phyloP scores from a whole-genome alignment of 2,329 filamentous ascomycete genomes.

The Sclerotinia minor region DNA sequence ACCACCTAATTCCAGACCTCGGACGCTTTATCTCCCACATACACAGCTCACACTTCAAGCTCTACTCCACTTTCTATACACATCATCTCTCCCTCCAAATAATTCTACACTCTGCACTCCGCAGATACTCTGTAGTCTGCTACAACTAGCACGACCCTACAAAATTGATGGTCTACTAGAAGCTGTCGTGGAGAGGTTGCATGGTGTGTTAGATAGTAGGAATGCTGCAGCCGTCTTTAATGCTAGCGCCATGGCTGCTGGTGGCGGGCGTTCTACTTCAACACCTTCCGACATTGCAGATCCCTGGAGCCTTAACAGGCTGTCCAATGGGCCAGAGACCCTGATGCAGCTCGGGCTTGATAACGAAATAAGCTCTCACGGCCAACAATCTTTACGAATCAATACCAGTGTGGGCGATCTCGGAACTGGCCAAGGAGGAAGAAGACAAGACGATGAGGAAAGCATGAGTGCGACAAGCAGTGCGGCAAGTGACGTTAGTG shows the following conservation, averaged over 20 bases:
- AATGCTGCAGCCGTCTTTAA: conserved; percentile 98
- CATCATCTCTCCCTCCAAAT: conserved; percentile 77
- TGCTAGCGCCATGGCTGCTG: conserved; percentile 95
- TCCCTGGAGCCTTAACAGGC: conserved; percentile 48
- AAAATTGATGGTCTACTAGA: conserved; percentile 90
- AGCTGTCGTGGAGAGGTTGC: conserved; percentile 86
- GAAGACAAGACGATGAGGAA: conserved; percentile 43
- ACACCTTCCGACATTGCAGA: conserved; percentile 46
- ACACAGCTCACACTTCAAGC: conserved; percentile 87
- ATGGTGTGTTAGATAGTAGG: conserved; percentile 83
- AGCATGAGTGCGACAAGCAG: conserved; percentile 39
- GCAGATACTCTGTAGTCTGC: conserved; percentile 90
- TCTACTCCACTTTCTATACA: conserved; percentile 90
- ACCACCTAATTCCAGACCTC: conserved; percentile 67
- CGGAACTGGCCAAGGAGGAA: conserved; percentile 36
- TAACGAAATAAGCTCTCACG: conserved; percentile 29
- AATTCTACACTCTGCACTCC: conserved; percentile 82
- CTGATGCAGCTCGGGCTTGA: conserved; percentile 31
- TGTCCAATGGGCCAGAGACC: conserved; percentile 23
- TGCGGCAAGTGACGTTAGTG: conserved; percentile 36
- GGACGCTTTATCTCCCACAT: conserved; percentile 90
- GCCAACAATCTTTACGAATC: conserved; percentile 47
- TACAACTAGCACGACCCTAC: conserved; percentile 92
- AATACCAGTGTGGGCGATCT: conserved; percentile 50
- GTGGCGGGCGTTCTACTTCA: conserved; percentile 81